Conservation (phyloP, 2,329 filamentous ascomycete genomes). For the Colletotrichum sp. region DNA sequence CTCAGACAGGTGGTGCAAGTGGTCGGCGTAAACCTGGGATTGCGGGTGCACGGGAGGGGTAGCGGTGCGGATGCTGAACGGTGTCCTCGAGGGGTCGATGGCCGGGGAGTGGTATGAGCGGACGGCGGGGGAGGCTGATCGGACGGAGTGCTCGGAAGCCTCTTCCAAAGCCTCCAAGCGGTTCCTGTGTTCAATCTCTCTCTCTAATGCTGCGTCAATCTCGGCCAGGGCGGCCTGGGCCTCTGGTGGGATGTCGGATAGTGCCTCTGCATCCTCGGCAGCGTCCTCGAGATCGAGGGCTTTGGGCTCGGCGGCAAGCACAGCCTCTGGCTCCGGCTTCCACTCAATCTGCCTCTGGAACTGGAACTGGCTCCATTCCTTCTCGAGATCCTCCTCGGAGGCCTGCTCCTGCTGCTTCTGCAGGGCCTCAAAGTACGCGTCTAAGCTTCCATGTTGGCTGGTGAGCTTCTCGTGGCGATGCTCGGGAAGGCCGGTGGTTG, state of each 20-base stretch:
- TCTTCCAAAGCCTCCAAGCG: slow-evolving; percentile 50
- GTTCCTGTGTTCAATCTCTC: slow-evolving; percentile 70
- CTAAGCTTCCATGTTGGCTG: slow-evolving; percentile 69
- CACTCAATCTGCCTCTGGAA: slow-evolving; percentile 89
- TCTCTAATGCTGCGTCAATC: slow-evolving; percentile 83
- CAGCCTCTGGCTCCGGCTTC: slow-evolving; percentile 68
- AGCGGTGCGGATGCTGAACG: slow-evolving; percentile 58
- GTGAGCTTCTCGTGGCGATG: slow-evolving; percentile 57
- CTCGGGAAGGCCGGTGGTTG: slow-evolving; percentile 59
- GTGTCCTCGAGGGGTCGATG: slow-evolving; percentile 45
- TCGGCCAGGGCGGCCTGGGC: slow-evolving; percentile 72
- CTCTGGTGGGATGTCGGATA: slow-evolving; percentile 42
- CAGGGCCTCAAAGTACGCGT: slow-evolving; percentile 91
- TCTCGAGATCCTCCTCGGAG: slow-evolving; percentile 62
- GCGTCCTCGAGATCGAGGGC: slow-evolving; percentile 44
- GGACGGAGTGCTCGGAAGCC: slow-evolving; percentile 43
- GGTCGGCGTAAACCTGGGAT: slow-evolving; percentile 75
- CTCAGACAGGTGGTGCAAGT: slow-evolving; percentile 76
- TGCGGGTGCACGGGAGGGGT: slow-evolving; percentile 69
- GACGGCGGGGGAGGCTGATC: slow-evolving; percentile 36
- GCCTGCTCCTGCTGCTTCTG: slow-evolving; percentile 76
- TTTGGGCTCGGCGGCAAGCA: slow-evolving; percentile 66
- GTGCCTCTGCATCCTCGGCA: slow-evolving; percentile 38
- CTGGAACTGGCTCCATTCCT: slow-evolving; percentile 92
- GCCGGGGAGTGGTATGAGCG: slow-evolving; percentile 44